These are phyloP conservation scores for Coprinopsis marcescibilis DNA, from an alignment of 768 basidiomycete genomes.

Conservation along the genomic window DNA sequence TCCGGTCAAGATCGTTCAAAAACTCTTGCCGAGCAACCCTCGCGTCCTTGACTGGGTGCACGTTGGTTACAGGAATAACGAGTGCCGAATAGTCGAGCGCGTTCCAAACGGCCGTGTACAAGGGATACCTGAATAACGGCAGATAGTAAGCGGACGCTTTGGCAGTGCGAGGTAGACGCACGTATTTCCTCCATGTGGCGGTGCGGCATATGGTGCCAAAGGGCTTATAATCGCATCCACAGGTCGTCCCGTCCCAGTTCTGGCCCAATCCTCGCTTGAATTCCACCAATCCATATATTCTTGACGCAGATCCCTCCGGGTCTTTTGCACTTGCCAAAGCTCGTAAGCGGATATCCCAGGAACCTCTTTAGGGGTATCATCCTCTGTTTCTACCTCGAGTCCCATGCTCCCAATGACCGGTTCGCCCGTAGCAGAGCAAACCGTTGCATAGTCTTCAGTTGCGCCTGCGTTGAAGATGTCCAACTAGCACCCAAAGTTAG, in stretches of 20 bases:
- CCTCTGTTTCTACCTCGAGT: constrained; percentile 7
- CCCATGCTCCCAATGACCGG: constrained; percentile 48
- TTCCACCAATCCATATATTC: constrained; percentile 60
- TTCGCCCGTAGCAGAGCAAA: constrained; percentile 41
- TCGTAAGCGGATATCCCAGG: constrained; percentile 44
- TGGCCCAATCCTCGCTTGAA: constrained; percentile 31
- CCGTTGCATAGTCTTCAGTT: constrained; percentile 37
- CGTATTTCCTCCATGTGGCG: constrained; percentile 57
- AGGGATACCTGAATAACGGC: constrained; percentile 14
- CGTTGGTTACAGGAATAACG: constrained; percentile 58
- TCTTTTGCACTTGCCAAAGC: constrained; percentile 63
- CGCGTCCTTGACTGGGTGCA: constrained; percentile 49
- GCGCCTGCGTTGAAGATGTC: constrained; percentile 43
- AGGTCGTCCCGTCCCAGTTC: constrained; percentile 64
- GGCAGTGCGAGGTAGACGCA: constrained; percentile 21
- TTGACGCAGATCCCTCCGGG: constrained; percentile 42
- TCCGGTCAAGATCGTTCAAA: constrained; percentile 40
- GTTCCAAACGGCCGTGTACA: constrained; percentile 65
- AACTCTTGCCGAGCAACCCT: constrained; percentile 42
- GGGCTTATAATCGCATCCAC: constrained; percentile 74
- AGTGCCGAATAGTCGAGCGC: constrained; percentile 59
- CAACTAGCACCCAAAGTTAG: constrained; percentile 18
- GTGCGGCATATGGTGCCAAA: constrained; percentile 51
- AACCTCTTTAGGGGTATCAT: not conserved
- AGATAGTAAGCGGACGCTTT: too few relatives aligned